Base-by-base conservation (phyloP, 139 green algal genomes). In the Haematococcus sp. region DNA sequence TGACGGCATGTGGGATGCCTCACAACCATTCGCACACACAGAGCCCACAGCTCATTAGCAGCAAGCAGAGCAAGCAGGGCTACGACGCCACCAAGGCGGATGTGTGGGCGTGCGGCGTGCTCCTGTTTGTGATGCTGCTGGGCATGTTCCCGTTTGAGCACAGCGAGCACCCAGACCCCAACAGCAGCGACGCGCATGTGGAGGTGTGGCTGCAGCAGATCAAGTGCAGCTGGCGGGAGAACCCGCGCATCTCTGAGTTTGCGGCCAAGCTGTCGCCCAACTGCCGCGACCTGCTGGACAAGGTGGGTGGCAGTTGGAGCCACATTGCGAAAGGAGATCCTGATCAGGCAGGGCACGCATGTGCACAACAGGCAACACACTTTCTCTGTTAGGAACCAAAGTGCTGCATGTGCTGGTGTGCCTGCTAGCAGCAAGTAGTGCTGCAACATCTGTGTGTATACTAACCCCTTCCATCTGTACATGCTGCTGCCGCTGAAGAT, bases 51-150 rank as follows among this genome's bases (percentile, higher is more conserved):
- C 71, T 78, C n/a, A 75, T 78, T 54, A 46, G 32, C n/a, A 31
- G 4, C 23, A 76, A 78, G 55, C 13, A 75, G 13, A 56, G 17
- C 17, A 67, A 67, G 27, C 20, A 19, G 17, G 51, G 51, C 23
- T 76, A 60, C 31, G 75, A 81, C 23, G 75, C 75, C 4, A 55
- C 15, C 35, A 79, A 81, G 58, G 49, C 65, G 13, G 84, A 89
- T 34, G 76, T 89, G 20, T 90, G 85, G 85, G 85, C 85, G 1
- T 80, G 70, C 60, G 85, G 85, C 27, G 82, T 90, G 73, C 70
- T 90, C 72, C 72, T 90, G 54, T 90, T 88, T 61, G 85, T 87
- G 34, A 88, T 90, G 84, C 71, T 90, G 68, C 76, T 87, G 68
- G 85, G 85, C 56, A 86, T 82, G 72, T 90, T 90, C 63, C 85